Evolutionary conservation across 2,329 filamentous ascomycete species (phyloP), one percentile per base, ranked within the genome.

Genomic region (Stylonectria norvegica): DNA sequence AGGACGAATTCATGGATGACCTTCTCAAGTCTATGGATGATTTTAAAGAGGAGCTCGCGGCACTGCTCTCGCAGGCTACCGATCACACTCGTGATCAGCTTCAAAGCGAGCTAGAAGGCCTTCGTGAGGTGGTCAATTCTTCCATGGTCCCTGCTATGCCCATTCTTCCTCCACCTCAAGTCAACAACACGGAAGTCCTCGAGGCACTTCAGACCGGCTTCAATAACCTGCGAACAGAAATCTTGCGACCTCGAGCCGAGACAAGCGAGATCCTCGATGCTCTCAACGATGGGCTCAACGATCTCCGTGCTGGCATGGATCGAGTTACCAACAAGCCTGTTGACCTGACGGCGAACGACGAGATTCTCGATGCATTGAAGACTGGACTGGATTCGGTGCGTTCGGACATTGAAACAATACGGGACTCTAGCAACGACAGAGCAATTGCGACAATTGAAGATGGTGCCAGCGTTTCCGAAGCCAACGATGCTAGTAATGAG

Each of bases 251-350:
- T 3, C 71, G 78, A 31, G 70, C 75, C 12, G 88, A 90, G 49
- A 91, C 89, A 0, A 86, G 89, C 36, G 89, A 96, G 57, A 86
- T 95, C 9, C 73, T 97, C 2, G 89, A 95, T 58, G 86, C 90
- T 1, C 72, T 97, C 38, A 90, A 94, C 43, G 89, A 96, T 61
- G 90, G 90, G 2, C 75, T 97, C 5, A 82, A 86, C 47, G 82
- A 84, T 34, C 72, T 97, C 7, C 81, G 86, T 18, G 72, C 74
- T 19, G 85, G 89, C 46, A 84, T 97, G 42, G 89, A 95, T 43
- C 76, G 73, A 57, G 75, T 93, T 12, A 73, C 81, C 16, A 83
- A 91, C 59, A 93, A 89, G 66, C 86, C 89, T 5, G 71, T 80
- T 1, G 89, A 95, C 54, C 76, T 91, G 63, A 90, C 85, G 1